Conservation (phyloP, 1,284 basidiomycete genomes). For the Trametes sp. region DNA sequence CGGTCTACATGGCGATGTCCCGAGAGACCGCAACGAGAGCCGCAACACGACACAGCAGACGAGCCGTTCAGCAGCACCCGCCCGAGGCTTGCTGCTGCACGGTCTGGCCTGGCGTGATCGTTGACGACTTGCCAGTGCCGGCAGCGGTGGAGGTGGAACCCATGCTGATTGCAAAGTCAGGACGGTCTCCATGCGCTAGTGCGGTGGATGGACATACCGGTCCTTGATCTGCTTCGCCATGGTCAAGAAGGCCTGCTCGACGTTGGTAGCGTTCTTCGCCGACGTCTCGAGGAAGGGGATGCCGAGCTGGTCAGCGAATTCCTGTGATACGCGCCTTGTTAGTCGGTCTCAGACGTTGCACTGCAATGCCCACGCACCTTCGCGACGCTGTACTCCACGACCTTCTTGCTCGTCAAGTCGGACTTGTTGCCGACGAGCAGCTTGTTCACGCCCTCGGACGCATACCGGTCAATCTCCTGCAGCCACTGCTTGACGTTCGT, state of each 20-base stretch:
- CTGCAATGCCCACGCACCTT: conserved; percentile 66
- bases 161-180: conserved; percentile 61
- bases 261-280: conserved; percentile 98
- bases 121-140: conserved; percentile 73
- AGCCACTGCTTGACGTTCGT: conserved; percentile 99
- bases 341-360: conserved; percentile 7
- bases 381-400: conserved; percentile 96
- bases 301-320: conserved; percentile 94
- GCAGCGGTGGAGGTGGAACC: conserved; percentile 76
- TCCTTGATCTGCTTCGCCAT: conserved; percentile 99
- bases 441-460: conserved; percentile 99
- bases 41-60: conserved; percentile 9
- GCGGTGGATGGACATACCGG: conserved; percentile 58
- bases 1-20: conserved; percentile 23
- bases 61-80: conserved; percentile 71
- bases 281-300: conserved; percentile 99
- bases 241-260: conserved; percentile 99
- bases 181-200: not conserved
- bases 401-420: conserved; percentile 98
- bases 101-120: conserved; percentile 78
- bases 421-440: conserved; percentile 98
- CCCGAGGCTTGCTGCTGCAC: conserved; percentile 77
- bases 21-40: conserved; percentile 18
- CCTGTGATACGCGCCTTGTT: conserved; percentile 52
- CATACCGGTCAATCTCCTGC: conserved; percentile 99